These are phyloP conservation scores for Pseudogymnoascus sp. DNA, from an alignment of 2,329 filamentous ascomycete species.

Conservation along the genomic window DNA sequence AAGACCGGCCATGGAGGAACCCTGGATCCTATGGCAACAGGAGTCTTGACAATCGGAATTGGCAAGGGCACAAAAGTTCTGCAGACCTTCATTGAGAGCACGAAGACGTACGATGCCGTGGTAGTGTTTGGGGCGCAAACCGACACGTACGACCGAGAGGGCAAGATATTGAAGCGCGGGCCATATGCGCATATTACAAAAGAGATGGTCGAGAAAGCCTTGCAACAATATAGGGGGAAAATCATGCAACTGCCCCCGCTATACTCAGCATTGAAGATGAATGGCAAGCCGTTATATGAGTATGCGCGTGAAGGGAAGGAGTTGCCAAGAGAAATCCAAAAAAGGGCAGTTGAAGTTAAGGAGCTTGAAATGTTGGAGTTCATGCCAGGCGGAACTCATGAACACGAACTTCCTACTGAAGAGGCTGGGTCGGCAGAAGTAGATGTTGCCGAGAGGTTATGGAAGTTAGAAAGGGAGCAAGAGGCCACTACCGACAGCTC, in stretches of 20 bases:
- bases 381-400: conserved; percentile 72
- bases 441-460: conserved; percentile 65
- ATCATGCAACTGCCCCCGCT: conserved; percentile 87
- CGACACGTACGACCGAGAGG: conserved; percentile 82
- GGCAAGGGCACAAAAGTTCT: conserved; percentile 83
- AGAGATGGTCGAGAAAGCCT: conserved; percentile 67
- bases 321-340: conserved; percentile 76
- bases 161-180: conserved; percentile 70
- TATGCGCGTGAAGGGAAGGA: conserved; percentile 86
- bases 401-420: conserved; percentile 69
- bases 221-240: conserved; percentile 69
- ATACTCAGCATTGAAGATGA: conserved; percentile 85
- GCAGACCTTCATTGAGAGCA: conserved; percentile 72
- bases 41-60: conserved; percentile 82
- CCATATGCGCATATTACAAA: conserved; percentile 75
- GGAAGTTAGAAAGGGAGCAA: conserved; percentile 50
- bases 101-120: conserved; percentile 85
- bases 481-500: conserved; percentile 31
- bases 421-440: conserved; percentile 72
- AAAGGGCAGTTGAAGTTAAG: conserved; percentile 68
- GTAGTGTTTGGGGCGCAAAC: conserved; percentile 88
- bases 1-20: conserved; percentile 97
- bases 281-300: conserved; percentile 92
- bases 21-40: conserved; percentile 86
- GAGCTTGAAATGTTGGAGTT: conserved; percentile 79